Evolutionary conservation across 2,329 filamentous ascomycete species (phyloP), one percentile per base, ranked within the genome.

Genomic region (Xylaria sp.): DNA sequence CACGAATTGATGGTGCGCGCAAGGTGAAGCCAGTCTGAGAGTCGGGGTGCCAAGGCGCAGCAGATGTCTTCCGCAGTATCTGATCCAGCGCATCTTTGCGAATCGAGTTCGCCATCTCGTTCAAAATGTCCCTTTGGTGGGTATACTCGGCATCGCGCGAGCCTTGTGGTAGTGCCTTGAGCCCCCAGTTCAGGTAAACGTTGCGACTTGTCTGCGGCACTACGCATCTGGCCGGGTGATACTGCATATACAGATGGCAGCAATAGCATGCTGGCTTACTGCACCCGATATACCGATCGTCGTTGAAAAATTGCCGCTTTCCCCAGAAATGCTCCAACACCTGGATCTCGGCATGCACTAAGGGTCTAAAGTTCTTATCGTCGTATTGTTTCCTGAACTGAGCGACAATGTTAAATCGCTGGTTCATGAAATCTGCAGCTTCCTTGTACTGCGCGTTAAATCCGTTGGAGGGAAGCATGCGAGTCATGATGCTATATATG

Each of bases 191-290:
- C 4, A 77, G 58, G 41, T 80, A 85, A 0, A 80, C 70, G 51
- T 83, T 84, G 28, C 80, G 73, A 58, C 84, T 83, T 0, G 79
- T 80, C 15, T 76, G 75, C 0, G 80, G 81, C 25, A 78, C 74
- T 0, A 76, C 76, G 59, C 71, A 77, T 2, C 8, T 69, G 2
- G 75, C 76, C 0, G 81, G 81, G 58, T 86, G 83, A 13, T 81
- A 59, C 9, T 69, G 74, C 31, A 86, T 81, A 67, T 86, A 86
- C 2, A 83, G 75, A 48, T 77, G 77, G 72, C 85, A 88, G 60
- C 82, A 84, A 66, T 84, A 83, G 64, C 85, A 88, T 2, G 86
- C 82, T 0, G 81, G 80, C 73, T 88, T 88, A 73, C 85, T 88
- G 67, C 82, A 85, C 2, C 81, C 85, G 13, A 88, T 81, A 70